Base-by-base conservation (phyloP, 208 protist genomes). In the Crithidia expoeki region DNA sequence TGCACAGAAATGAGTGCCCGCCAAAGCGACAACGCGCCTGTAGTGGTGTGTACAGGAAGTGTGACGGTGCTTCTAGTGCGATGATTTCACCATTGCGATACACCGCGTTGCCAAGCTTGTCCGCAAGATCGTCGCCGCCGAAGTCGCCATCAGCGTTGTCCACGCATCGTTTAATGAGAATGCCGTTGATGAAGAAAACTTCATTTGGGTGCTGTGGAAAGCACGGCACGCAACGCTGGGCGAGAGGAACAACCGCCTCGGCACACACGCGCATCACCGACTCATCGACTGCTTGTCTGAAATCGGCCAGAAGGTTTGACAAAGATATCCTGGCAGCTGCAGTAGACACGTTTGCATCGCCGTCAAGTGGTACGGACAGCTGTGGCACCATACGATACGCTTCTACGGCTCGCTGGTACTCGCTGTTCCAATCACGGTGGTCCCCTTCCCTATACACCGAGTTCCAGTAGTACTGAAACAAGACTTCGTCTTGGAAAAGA, bases 21-120 rank as follows among this genome's bases (percentile, higher is more conserved):
- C 68, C 62, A 59, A 93, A 94, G 14, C 68, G 80, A 38, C 87
- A 79, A 6, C 87, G 44, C 4, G 85, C 83, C 38, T 58, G 68
- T 9, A 94, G 81, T 12, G 87, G 80, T 1, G 77, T 72, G 46
- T 74, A 84, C 9, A 96, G 74, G 16, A 91, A 36, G 40, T 83
- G 76, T 28, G 59, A 77, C 33, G 89, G 68, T 6, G 74, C 83
- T 32, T 83, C 83, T 6, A 65, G 14, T 0, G 88, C 80, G 30
- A 90, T 33, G 21, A 92, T 2, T 38, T 83, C 72, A 27, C 67
- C 27, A 27, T 71, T 40, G n/a, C 64, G 72, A 40, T 70, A 77
- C 3, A 72, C 53, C 21, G 51, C 62, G 40, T 50, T 65, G 36
- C 55, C 68, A n/a, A 56, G 36, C 53, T 84, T 84, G 63, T 56